A percentile compares a stretch with the other conserved stretches of the same genome.
Evolutionary conservation across 2,329 filamentous ascomycete species (phyloP).

Genomic region (Fusarium oligoseptatum): DNA sequence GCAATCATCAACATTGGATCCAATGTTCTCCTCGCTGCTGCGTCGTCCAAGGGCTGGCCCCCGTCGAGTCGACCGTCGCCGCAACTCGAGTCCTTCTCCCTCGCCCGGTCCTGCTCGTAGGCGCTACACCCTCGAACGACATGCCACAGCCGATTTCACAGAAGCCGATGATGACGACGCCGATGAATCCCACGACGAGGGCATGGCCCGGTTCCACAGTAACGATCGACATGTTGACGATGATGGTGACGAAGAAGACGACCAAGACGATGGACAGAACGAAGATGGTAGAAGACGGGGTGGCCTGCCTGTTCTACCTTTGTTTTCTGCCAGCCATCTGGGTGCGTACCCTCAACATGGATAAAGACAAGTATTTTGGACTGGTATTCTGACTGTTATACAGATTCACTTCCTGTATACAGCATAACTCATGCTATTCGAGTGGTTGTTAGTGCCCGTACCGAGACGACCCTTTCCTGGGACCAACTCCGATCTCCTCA

Average conservation of each 20-base stretch:
- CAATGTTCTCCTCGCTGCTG: constrained; percentile 56
- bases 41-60: constrained; percentile 51
- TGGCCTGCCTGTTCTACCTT: constrained; percentile 69
- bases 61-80: constrained; percentile 50
- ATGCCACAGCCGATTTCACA: constrained; percentile 75
- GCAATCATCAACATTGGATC: constrained; percentile 29
- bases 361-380: background rate
- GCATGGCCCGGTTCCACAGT: constrained; percentile 38
- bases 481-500: constrained; percentile 96
- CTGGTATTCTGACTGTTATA: constrained; percentile 15
- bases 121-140: constrained; percentile 52
- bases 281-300: constrained; percentile 56
- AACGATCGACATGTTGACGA: constrained; percentile 44
- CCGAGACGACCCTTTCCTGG: constrained; percentile 94
- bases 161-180: constrained; percentile 70
- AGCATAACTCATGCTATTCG: constrained; percentile 91
- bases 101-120: constrained; percentile 49
- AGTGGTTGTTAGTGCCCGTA: constrained; percentile 83
- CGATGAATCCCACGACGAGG: constrained; percentile 57
- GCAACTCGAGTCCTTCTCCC: constrained; percentile 48
- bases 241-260: constrained; percentile 63
- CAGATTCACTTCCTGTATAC: constrained; percentile 90
- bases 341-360: constrained; percentile 61
- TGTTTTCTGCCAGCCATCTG: constrained; percentile 84
- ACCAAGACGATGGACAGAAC: constrained; percentile 54